Evolutionary conservation across 1,139 yeast genomes (phyloP), one percentile per base, ranked within the genome.

Genomic region (Zygosaccharomyces pseudobailii): DNA sequence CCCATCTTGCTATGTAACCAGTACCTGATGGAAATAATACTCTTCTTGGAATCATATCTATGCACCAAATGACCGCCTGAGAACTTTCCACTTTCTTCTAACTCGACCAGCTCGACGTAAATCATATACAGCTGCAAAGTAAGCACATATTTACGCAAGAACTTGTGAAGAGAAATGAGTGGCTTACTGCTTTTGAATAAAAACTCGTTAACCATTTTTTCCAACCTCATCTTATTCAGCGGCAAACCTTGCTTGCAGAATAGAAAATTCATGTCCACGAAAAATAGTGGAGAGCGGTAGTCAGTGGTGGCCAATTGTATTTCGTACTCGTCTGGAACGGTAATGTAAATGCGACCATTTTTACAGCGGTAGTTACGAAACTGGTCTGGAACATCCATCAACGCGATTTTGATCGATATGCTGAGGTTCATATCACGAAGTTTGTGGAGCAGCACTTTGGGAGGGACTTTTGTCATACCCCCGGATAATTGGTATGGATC

Each of bases 291-390:
- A 0, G 89, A 79, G 24, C 73, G 69, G 45, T 84, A 86, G 52
- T 85, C 82, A 2, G 84, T 83, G 3, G 87, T 81, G 0, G 92
- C 82, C 13, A 88, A 68, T 36, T 85, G 82, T 9, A 85, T 79
- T 54, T 80, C 78, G 60, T 86, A 89, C 47, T 85, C 86, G 48
- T 79, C 75, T 0, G 79, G 76, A 4, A 85, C 79, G 9, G 73
- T 70, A 52, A 92, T 84, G 46, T 78, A 76, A 3, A 86, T 82
- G 43, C 95, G 72, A 4, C 97, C 98, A 63, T 90, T 83, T 49
- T 74, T 73, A 20, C 92, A 80, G 23, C 67, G 70, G 62, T 84
- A 87, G 50, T 80, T 74, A 32, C 79, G 70, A 55, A 86, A 84
- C 40, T 78, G 75, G 7, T 68, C 61, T 0, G 96, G 96, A 37